Conservation (phyloP, 2,329 filamentous ascomycete species). For the Beauveria asiatica region DNA sequence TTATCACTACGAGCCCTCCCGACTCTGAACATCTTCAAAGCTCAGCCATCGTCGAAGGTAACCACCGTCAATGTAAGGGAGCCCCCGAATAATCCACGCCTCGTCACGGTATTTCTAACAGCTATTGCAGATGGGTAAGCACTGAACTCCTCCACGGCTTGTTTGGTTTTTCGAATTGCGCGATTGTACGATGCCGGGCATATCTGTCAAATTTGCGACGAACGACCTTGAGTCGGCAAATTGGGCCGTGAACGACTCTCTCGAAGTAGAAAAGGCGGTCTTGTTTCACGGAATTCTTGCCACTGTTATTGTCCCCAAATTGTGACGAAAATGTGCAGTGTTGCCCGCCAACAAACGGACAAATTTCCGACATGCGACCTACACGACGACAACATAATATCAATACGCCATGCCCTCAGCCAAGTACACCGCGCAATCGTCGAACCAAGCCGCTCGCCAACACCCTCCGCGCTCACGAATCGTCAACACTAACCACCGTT, state of each 20-base stretch:
- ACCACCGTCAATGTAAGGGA: constrained; percentile 41
- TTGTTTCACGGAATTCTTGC: background rate
- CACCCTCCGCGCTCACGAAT: background rate
- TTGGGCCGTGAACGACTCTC: background rate
- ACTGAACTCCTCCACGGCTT: constrained; percentile 15
- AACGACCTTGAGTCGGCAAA: background rate
- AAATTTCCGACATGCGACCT: constrained; percentile 1
- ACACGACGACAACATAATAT: background rate
- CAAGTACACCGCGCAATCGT: constrained; percentile 4
- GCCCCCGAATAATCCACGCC: constrained; percentile 17
- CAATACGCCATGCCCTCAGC: background rate
- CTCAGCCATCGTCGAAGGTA: constrained; percentile 36
- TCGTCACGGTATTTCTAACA: constrained; percentile 27
- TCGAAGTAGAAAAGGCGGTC: background rate
- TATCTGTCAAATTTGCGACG: background rate
- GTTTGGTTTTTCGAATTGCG: constrained; percentile 7
- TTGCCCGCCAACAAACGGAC: background rate
- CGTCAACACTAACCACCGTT: constrained; percentile 24
- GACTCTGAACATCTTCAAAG: constrained; percentile 32
- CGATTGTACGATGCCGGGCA: constrained; percentile 4
- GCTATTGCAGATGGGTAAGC: constrained; percentile 52
- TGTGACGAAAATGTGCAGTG: background rate
- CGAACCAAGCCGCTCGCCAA: background rate
- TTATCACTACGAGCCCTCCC: constrained; percentile 27
- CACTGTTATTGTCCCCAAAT: background rate